phyloP scores from a whole-genome alignment of 129 eudicot genomes.

The Saussurea involucrata region DNA sequence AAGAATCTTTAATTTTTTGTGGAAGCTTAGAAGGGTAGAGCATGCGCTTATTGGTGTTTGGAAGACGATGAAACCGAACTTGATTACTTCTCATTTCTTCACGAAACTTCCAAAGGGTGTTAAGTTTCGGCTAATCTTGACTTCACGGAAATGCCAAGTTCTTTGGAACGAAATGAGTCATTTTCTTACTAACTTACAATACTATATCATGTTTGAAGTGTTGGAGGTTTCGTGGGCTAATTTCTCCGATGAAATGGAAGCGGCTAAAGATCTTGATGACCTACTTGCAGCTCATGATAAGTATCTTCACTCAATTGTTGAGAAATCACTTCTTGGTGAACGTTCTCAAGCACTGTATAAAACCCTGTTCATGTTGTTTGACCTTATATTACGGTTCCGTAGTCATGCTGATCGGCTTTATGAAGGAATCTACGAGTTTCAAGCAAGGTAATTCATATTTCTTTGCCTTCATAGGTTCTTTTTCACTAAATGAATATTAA shows the following conservation, averaged over 20 bases:
- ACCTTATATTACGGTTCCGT: slow-evolving; percentile 79
- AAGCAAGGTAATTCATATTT: slow-evolving; percentile 68
- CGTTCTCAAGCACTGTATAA: slow-evolving; percentile 67
- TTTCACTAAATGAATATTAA: neutral
- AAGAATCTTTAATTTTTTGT: slow-evolving; percentile 83
- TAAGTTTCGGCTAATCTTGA: slow-evolving; percentile 61
- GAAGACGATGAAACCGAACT: slow-evolving; percentile 96
- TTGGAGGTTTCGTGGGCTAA: slow-evolving; percentile 97
- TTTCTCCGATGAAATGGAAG: slow-evolving; percentile 86
- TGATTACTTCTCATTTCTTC: slow-evolving; percentile 71
- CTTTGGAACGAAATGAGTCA: slow-evolving; percentile 98
- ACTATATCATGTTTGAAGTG: slow-evolving; percentile 97
- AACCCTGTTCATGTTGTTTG: slow-evolving; percentile 78
- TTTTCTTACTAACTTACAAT: slow-evolving; percentile 88
- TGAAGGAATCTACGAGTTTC: slow-evolving; percentile 90
- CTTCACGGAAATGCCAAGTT: slow-evolving; percentile 85
- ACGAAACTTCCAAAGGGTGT: slow-evolving; percentile 65
- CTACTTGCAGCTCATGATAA: slow-evolving; percentile 95
- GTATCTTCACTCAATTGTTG: slow-evolving; percentile 91
- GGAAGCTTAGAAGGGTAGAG: slow-evolving; percentile 99
- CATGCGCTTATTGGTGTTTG: slow-evolving; percentile 85
- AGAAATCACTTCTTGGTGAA: slow-evolving; percentile 95
- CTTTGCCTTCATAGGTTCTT: neutral
- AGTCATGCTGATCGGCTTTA: slow-evolving; percentile 87
- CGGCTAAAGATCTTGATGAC: slow-evolving; percentile 95